Conservation (phyloP, 2,329 filamentous ascomycete species). For the Chaetothyriales sp. region DNA sequence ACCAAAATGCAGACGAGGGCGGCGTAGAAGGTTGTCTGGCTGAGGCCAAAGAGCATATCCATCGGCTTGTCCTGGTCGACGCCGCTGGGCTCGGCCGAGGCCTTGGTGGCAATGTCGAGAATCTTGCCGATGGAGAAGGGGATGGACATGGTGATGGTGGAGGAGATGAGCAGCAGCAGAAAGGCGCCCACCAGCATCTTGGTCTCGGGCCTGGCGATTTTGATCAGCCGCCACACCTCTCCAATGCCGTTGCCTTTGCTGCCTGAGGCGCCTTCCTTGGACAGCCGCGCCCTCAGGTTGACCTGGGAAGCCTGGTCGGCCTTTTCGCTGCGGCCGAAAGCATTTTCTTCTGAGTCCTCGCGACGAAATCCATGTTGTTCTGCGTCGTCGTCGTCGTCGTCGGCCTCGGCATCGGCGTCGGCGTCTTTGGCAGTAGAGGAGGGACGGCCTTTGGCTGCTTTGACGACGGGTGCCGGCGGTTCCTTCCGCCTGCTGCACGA, state of each 20-base stretch:
- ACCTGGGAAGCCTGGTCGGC: constrained; percentile 77
- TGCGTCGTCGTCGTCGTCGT: constrained; percentile 42
- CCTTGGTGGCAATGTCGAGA: constrained; percentile 75
- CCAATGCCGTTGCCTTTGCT: constrained; percentile 46
- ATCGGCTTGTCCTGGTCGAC: constrained; percentile 37
- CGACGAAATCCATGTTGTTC: constrained; percentile 20
- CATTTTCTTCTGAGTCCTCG: constrained; percentile 9
- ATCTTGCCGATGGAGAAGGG: constrained; percentile 95
- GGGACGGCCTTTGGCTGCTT: constrained; percentile 12
- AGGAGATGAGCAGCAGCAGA: constrained; percentile 73
- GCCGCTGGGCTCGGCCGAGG: constrained; percentile 30
- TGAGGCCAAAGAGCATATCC: constrained; percentile 64
- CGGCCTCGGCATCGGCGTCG: constrained; percentile 40
- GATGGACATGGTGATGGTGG: constrained; percentile 86
- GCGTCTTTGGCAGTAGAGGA: constrained; percentile 25
- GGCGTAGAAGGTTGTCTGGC: constrained; percentile 75
- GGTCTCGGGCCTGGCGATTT: constrained; percentile 75
- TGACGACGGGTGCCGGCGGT: constrained; percentile 7
- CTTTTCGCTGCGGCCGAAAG: constrained; percentile 65
- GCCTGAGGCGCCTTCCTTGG: constrained; percentile 55
- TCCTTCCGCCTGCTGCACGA: background rate
- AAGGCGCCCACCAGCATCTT: constrained; percentile 68
- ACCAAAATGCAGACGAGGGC: constrained; percentile 64
- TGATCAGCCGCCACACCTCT: constrained; percentile 78
- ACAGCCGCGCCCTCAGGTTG: constrained; percentile 75